phyloP scores from a whole-genome alignment of 345 rosid genomes.

The Corchorus olitorius region DNA sequence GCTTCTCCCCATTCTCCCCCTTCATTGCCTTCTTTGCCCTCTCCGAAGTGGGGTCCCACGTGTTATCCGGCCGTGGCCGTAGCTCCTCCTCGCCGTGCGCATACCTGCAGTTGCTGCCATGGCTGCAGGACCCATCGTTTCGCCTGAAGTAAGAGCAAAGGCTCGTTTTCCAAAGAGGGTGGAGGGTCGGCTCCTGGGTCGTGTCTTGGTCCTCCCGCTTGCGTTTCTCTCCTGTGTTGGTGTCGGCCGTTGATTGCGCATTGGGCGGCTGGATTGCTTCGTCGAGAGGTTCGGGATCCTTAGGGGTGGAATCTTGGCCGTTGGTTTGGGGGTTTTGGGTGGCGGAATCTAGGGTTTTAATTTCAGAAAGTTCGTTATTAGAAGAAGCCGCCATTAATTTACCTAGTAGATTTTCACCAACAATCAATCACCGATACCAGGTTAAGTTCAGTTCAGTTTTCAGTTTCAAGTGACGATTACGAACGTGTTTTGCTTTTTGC shows the following conservation, averaged over 20 bases:
- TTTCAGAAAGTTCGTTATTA: constrained; percentile 32
- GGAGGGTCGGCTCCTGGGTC: constrained; percentile 27
- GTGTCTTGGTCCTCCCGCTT: constrained; percentile 50
- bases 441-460: neutral
- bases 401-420: neutral
- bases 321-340: constrained; percentile 12
- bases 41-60: constrained; percentile 99
- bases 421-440: neutral
- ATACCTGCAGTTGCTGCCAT: constrained; percentile 71
- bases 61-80: constrained; percentile 63
- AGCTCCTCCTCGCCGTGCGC: constrained; percentile 95
- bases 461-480: neutral
- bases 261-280: constrained; percentile 24
- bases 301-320: constrained; percentile 27
- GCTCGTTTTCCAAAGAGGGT: constrained; percentile 68
- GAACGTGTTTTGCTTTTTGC: neutral
- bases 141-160: constrained; percentile 89
- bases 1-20: constrained; percentile 30
- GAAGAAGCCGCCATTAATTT: constrained; percentile 46
- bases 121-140: constrained; percentile 57
- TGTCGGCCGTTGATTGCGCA: constrained; percentile 28
- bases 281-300: neutral
- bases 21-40: constrained; percentile 64
- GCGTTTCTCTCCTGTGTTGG: constrained; percentile 55
- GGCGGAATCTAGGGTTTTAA: constrained; percentile 31